Evolutionary conservation across 2,329 filamentous ascomycete species (phyloP).

Genomic region (Chrysosporium keratinophilum): DNA sequence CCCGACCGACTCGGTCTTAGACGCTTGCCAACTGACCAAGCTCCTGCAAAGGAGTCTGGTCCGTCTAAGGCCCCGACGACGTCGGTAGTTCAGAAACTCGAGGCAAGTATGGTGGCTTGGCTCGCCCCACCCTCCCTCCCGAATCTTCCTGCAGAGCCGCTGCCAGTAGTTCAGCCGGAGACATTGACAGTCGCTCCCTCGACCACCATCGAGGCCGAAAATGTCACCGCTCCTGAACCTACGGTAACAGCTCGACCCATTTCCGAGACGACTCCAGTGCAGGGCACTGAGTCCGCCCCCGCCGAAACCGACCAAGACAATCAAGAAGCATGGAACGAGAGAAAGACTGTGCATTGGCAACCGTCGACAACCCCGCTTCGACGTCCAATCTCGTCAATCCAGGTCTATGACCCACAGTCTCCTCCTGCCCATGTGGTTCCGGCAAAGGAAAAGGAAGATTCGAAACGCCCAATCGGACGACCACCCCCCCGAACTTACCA

Average conservation of each 20-base stretch:
- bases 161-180: conserved; percentile 6
- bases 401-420: conserved; percentile 13
- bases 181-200: background rate
- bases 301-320: background rate
- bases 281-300: background rate
- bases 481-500: conserved; percentile 13
- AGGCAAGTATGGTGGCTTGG: conserved; percentile 5
- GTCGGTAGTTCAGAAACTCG: background rate
- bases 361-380: conserved; percentile 10
- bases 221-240: conserved; percentile 1
- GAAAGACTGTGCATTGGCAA: conserved; percentile 1
- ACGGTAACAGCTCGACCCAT: background rate
- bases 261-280: background rate
- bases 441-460: conserved; percentile 4
- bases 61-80: background rate
- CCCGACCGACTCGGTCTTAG: background rate
- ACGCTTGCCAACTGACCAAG: background rate
- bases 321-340: background rate
- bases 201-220: background rate
- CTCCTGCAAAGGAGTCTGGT: background rate
- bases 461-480: conserved; percentile 8
- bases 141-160: background rate
- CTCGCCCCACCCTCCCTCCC: background rate
- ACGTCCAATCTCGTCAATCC: conserved; percentile 15
- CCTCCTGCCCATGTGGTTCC: conserved; percentile 1